phyloP scores from a whole-genome alignment of 1,284 basidiomycete species.

The Lignosus rhinocerotis region DNA sequence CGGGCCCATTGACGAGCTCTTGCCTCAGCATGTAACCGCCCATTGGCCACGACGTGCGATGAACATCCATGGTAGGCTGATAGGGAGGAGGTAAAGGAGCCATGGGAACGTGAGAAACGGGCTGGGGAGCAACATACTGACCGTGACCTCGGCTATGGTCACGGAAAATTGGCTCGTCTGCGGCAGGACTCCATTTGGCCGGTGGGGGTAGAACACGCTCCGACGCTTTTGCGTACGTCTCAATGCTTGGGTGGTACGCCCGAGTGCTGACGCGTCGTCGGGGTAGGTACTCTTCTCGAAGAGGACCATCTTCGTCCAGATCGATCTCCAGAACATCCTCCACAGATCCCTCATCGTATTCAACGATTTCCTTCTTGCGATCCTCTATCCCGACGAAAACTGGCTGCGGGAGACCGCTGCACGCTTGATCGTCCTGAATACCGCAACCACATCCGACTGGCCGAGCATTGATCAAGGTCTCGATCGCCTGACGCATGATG shows the following conservation, averaged over 20 bases:
- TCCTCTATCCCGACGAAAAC: conserved; percentile 72
- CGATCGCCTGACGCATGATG: conserved; percentile 67
- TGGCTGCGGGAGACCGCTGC: conserved; percentile 47
- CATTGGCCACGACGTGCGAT: conserved; percentile 27
- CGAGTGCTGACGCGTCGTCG: conserved; percentile 53
- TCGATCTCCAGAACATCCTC: conserved; percentile 67
- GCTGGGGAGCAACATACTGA: conserved; percentile 67
- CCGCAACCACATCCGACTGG: conserved; percentile 21
- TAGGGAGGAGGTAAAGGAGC: conserved; percentile 27
- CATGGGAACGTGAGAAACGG: conserved; percentile 35
- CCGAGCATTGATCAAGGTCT: conserved; percentile 60
- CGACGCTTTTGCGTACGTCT: conserved; percentile 13
- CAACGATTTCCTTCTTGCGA: conserved; percentile 50
- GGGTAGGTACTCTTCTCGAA: conserved; percentile 77
- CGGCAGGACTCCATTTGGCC: conserved; percentile 76
- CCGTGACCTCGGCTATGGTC: conserved; percentile 49
- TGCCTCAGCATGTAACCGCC: conserved; percentile 22
- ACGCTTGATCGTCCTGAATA: conserved; percentile 15
- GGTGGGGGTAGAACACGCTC: conserved; percentile 63
- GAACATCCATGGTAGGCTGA: conserved; percentile 27
- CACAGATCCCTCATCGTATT: conserved; percentile 40
- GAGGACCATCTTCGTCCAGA: conserved; percentile 77
- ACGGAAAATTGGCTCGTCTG: conserved; percentile 68
- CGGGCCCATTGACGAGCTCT: conserved; percentile 22
- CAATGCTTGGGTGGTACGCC: conserved; percentile 28